Base-by-base conservation (phyloP, 208 protist species). In the Crithidia fasciculata region DNA sequence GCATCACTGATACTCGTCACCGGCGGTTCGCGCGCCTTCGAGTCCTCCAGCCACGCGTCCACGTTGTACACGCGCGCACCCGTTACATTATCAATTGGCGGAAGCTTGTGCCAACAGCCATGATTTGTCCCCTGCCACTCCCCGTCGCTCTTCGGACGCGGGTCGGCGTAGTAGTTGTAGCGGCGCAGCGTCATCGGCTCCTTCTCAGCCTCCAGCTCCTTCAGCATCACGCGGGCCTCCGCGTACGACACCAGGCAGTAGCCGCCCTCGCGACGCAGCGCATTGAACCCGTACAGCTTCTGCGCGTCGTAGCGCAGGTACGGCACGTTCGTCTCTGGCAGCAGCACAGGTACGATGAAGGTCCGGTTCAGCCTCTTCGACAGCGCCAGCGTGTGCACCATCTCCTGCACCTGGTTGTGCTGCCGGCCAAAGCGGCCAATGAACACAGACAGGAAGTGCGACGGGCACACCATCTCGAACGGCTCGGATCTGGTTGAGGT, bases 341-440 rank as follows among this genome's bases (percentile, higher is more conserved):
- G 50, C 10, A 74, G 47, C 15, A 41, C 50, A 2, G 70, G 61
- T 12, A 69, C 10, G 39, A 69, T 45, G 39, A 75, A 69, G 8
- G 61, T 75, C 36, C 70, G 70, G 44, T 62, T 61, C 39, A 57
- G 10, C 36, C 36, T 43, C 6, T 15, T 49, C 18, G 70, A 40
- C 41, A 75, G 53, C 15, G 70, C 49, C 6, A 69, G n/a, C 12
- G 50, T 45, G 61, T 75, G 63, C 60, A 69, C 4, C 28, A 75
- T 36, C 43, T 66, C 60, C 53, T 69, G 61, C 61, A 75, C 18
- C 61, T 75, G 70, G 8, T 65, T 66, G 70, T 75, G 59, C 36
- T 75, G 70, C 0, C 61, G 50, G 43, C 70, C 70, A 12, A 52
- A 75, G 61, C 70, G 61, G 52, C 61, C 70, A 58, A 75, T n/a